Evolutionary conservation across 106 monocot species (phyloP).

Genomic region (Triglochin maritima): DNA sequence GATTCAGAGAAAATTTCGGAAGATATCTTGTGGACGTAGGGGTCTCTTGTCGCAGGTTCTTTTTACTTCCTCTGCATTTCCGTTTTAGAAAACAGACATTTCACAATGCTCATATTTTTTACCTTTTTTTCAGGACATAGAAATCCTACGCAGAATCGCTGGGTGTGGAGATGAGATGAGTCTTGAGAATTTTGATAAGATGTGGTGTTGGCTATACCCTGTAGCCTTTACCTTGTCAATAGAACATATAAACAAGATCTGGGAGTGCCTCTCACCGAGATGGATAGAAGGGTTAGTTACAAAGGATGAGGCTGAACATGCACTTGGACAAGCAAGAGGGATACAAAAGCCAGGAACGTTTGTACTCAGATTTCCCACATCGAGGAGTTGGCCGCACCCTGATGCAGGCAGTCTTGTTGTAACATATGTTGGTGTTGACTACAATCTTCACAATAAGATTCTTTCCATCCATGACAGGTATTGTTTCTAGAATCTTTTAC

Average conservation of each 20-base stretch:
- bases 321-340: conserved; percentile 37
- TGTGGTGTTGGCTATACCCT: conserved; percentile 92
- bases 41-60: conserved; percentile 68
- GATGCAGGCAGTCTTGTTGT: conserved; percentile 86
- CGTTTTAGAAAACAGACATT: not conserved
- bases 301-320: conserved; percentile 68
- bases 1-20: conserved; percentile 72
- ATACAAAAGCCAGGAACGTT: conserved; percentile 61
- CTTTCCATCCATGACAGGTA: conserved; percentile 61
- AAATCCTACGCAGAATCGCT: conserved; percentile 65
- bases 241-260: conserved; percentile 38
- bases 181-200: conserved; percentile 51
- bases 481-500: not conserved
- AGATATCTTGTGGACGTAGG: conserved; percentile 49
- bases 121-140: conserved; percentile 48
- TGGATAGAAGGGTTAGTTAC: conserved; percentile 95
- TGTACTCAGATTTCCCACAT: conserved; percentile 84
- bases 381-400: conserved; percentile 98
- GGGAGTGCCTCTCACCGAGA: conserved; percentile 51
- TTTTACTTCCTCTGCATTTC: not conserved
- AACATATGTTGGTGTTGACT: conserved; percentile 70
- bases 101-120: not conserved
- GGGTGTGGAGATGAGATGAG: conserved; percentile 64
- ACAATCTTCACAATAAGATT: conserved; percentile 55
- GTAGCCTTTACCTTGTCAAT: conserved; percentile 63